Percentiles rank a stretch among this genome's conserved stretches.
phyloP scores from a whole-genome alignment of 2,329 filamentous ascomycete genomes.

The Aschersonia sp. region DNA sequence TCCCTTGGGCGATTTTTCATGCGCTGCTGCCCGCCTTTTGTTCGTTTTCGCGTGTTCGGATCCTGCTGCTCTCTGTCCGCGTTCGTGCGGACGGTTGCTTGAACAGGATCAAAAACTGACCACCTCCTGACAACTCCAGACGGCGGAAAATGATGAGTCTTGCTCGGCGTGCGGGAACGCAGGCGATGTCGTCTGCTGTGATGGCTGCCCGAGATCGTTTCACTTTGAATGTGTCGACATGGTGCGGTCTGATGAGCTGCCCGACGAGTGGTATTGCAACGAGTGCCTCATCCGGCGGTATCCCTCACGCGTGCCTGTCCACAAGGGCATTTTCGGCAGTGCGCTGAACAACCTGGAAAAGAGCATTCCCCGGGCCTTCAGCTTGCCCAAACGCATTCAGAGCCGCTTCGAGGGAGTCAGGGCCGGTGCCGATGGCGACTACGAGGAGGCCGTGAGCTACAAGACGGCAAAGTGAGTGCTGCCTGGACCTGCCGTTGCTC shows the following conservation, averaged over 20 bases:
- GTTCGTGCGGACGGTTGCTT: too few relatives aligned
- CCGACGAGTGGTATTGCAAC: slow-evolving; percentile 77
- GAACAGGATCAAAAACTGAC: neutral
- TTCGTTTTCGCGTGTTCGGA: neutral
- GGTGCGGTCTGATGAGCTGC: slow-evolving; percentile 50
- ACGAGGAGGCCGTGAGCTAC: slow-evolving; percentile 50
- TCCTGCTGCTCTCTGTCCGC: neutral
- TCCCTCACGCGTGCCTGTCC: slow-evolving; percentile 28
- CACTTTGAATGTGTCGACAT: slow-evolving; percentile 84
- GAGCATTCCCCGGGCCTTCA: slow-evolving; percentile 58
- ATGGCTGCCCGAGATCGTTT: slow-evolving; percentile 79
- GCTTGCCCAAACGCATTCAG: slow-evolving; percentile 55
- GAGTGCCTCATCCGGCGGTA: slow-evolving; percentile 42
- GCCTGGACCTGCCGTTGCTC: neutral
- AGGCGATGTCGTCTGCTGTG: slow-evolving; percentile 82
- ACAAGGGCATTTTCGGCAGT: slow-evolving; percentile 42
- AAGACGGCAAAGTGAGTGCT: slow-evolving; percentile 49
- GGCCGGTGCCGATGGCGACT: slow-evolving; percentile 64
- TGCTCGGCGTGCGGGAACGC: slow-evolving; percentile 76
- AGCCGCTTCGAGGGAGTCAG: slow-evolving; percentile 68
- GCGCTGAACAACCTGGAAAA: slow-evolving; percentile 52
- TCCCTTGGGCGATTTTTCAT: too few relatives aligned
- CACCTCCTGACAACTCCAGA: slow-evolving; percentile 8
- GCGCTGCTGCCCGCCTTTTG: neutral
- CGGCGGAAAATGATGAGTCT: slow-evolving; percentile 68